Conservation (phyloP, 2,329 filamentous ascomycete genomes). For the Fusarium cyanostomum region DNA sequence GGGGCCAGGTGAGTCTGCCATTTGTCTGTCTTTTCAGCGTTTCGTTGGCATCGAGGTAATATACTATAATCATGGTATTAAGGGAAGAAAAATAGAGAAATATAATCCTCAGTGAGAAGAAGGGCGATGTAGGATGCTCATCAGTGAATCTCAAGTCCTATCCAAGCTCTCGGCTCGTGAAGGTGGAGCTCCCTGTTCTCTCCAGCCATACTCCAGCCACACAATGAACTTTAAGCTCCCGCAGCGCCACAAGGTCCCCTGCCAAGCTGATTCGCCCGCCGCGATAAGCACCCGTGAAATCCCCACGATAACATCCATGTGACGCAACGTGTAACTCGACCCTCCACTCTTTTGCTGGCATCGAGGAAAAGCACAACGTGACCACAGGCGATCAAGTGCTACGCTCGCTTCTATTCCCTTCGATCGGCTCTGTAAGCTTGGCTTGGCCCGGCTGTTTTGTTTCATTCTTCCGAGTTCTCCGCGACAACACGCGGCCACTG, state of each 20-base stretch:
- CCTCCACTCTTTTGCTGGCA: not conserved
- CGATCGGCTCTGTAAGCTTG: not conserved
- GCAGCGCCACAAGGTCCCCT: constrained; percentile 20
- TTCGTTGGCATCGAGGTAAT: not conserved
- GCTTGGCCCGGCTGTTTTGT: not conserved
- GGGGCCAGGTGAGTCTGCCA: constrained; percentile 37
- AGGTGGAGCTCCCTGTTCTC: not conserved
- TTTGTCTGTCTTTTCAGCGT: not conserved
- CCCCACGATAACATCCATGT: constrained; percentile 23
- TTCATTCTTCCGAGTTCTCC: not conserved
- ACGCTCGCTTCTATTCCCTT: not conserved
- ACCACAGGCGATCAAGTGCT: constrained; percentile 26
- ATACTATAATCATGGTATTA: no score
- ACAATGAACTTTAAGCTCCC: constrained; percentile 3
- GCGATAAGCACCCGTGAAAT: constrained; percentile 5
- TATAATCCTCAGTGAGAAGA: not conserved
- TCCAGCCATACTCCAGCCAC: constrained; percentile 7
- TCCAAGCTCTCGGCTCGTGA: constrained; percentile 1
- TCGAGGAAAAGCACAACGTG: constrained; percentile 25
- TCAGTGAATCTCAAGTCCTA: constrained; percentile 7
- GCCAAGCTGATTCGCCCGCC: constrained; percentile 15
- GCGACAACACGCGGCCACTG: constrained; percentile 1
- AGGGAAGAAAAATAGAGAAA: no score
- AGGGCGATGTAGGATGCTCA: constrained; percentile 1
- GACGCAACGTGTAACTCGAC: constrained; percentile 29